Base-by-base conservation (phyloP, 805 yeast genomes). In the Yamadazyma sp. region DNA sequence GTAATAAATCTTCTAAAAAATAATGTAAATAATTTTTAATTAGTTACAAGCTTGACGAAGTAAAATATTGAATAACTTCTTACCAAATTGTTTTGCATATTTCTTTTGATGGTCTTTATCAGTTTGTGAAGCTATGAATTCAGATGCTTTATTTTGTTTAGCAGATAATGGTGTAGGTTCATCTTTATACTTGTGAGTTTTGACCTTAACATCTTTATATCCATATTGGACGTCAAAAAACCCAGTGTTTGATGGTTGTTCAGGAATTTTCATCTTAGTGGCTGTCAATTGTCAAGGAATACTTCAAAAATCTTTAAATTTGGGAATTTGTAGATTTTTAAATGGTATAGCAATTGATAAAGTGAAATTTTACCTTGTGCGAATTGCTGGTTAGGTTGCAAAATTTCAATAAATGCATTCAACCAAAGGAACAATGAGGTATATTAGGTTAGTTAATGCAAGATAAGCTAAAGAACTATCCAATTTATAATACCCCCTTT, bases 61-160 rank as follows among this genome's bases (percentile, higher is more conserved):
- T 20, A 58, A 45, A 15, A 56, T 41, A 21, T 44, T 29, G 23
- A 58, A 48, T 12, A 52, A 12, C 27, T 41, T 45, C 22, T 44
- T 50, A 14, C 54, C 59, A 4, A 46, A 47, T 30, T 38, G 42
- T 36, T 58, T 58, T 18, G 62, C 62, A 46, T 59, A 61, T 39
- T 58, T 53, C 55, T 62, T 62, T 41, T 55, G 62, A 45, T 62
- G 64, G 22, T 53, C 61, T 23, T 38, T 48, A 39, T 52, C 55
- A 4, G 53, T 57, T 13, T 62, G 52, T 27, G 46, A 40, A 25
- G 45, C 39, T 31, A 62, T 23, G 39, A 58, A 62, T 13, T 52
- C 58, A 26, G 46, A 36, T 3, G 57, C 56, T 39, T 53, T 55
- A 30, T 50, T 47, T 26, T 53, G 59, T 17, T 52, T 36, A 10